These are phyloP conservation scores for Linum tenue DNA, from an alignment of 345 rosid genomes.

Conservation along the genomic window DNA sequence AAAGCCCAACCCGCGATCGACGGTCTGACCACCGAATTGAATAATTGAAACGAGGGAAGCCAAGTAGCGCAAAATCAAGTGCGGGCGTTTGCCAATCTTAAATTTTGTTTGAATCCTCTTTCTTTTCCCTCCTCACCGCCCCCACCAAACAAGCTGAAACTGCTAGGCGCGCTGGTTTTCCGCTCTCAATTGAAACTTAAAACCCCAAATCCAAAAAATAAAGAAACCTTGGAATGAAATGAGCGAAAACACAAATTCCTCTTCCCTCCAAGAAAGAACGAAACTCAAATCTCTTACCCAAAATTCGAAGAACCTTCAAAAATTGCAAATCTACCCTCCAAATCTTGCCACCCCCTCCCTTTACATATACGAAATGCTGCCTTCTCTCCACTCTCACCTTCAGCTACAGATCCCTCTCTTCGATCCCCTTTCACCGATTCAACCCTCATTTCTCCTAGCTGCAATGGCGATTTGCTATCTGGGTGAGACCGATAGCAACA, in stretches of 20 bases:
- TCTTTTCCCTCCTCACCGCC: background rate
- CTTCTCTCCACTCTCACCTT: background rate
- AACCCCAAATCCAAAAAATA: slow-evolving; percentile 7
- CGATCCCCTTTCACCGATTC: background rate
- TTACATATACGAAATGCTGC: slow-evolving; percentile 12
- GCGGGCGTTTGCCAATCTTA: background rate
- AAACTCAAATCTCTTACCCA: slow-evolving; percentile 1
- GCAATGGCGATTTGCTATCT: slow-evolving; percentile 20
- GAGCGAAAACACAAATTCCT: background rate
- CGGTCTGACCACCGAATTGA: too few species aligned
- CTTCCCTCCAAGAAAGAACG: slow-evolving; percentile 5
- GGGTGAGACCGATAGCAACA: slow-evolving; percentile 13
- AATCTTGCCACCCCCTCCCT: slow-evolving; percentile 13
- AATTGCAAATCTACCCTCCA: slow-evolving; percentile 21
- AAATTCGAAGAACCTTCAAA: background rate
- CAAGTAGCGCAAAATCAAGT: background rate
- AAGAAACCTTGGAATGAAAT: background rate
- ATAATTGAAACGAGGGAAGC: background rate
- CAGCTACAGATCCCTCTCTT: background rate
- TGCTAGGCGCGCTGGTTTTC: background rate
- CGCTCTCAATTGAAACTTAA: slow-evolving; percentile 8
- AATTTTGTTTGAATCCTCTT: background rate
- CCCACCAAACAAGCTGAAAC: background rate
- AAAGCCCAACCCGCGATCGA: too few species aligned
- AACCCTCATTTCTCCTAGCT: background rate